phyloP scores from a whole-genome alignment of 164 flowering plant genomes.

The Vitis cinerea region DNA sequence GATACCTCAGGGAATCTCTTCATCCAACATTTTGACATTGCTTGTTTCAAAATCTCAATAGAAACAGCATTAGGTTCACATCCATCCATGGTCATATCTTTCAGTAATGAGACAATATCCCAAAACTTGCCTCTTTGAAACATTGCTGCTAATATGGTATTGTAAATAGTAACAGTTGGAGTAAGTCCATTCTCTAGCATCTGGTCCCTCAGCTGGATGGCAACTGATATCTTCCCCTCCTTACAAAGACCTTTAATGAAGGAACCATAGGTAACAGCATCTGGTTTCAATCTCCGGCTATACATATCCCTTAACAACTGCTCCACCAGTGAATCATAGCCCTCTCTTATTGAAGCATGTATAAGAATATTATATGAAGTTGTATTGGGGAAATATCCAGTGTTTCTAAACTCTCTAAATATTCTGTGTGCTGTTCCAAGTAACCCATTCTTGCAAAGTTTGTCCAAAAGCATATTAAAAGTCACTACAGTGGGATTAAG shows the following conservation, averaged over 20 bases:
- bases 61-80: conserved; percentile 33
- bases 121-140: conserved; percentile 31
- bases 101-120: conserved; percentile 24
- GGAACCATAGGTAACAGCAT: conserved; percentile 37
- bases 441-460: conserved; percentile 40
- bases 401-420: conserved; percentile 21
- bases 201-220: conserved; percentile 26
- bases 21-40: conserved; percentile 24
- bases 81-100: conserved; percentile 36
- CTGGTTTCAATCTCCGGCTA: conserved; percentile 26
- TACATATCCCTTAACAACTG: conserved; percentile 38
- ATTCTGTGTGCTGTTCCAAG: conserved; percentile 28
- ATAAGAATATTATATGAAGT: conserved; percentile 49
- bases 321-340: conserved; percentile 18
- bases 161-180: conserved; percentile 34
- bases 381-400: conserved; percentile 28
- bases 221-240: conserved; percentile 31
- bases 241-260: conserved; percentile 35
- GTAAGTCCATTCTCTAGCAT: conserved; percentile 33
- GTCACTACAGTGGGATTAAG: conserved; percentile 35
- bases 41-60: conserved; percentile 23
- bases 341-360: conserved; percentile 29
- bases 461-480: conserved; percentile 35
- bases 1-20: conserved; percentile 26
- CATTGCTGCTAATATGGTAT: conserved; percentile 34